Percentiles rank a stretch among this genome's conserved stretches.
Evolutionary conservation across 2,329 filamentous ascomycete genomes (phyloP).

Genomic region (Fusarium clavum): DNA sequence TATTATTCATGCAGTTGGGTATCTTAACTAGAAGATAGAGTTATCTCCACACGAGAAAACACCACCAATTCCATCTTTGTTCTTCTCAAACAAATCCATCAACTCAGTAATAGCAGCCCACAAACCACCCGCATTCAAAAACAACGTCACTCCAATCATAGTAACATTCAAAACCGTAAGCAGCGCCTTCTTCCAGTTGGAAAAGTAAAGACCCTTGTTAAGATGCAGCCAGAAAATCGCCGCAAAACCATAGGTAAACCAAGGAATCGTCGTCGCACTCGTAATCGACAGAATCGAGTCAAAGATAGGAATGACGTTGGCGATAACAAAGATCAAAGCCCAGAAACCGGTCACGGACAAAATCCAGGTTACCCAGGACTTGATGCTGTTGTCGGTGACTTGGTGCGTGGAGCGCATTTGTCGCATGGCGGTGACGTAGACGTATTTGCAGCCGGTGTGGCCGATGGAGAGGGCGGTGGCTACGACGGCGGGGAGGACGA

Average conservation of each 20-base stretch:
- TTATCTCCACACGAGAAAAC: slow-evolving; percentile 43
- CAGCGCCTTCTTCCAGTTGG: slow-evolving; percentile 33
- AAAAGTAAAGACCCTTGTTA: slow-evolving; percentile 36
- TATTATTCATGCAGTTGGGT: no score
- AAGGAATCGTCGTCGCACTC: slow-evolving; percentile 42
- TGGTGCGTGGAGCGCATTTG: slow-evolving; percentile 35
- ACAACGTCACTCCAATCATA: slow-evolving; percentile 37
- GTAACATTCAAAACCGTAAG: slow-evolving; percentile 36
- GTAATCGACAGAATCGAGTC: slow-evolving; percentile 47
- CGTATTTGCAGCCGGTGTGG: slow-evolving; percentile 46
- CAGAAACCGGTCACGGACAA: slow-evolving; percentile 38
- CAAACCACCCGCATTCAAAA: slow-evolving; percentile 44
- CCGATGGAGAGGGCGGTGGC: slow-evolving; percentile 42
- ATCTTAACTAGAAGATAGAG: slow-evolving; percentile 34
- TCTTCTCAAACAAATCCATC: slow-evolving; percentile 32
- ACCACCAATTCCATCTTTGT: slow-evolving; percentile 28
- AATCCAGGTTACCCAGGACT: slow-evolving; percentile 46
- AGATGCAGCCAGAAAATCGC: slow-evolving; percentile 45
- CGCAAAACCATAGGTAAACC: slow-evolving; percentile 45
- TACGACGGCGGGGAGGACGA: slow-evolving; percentile 43
- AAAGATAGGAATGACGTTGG: slow-evolving; percentile 47
- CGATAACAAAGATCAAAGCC: slow-evolving; percentile 44
- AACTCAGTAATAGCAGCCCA: slow-evolving; percentile 43
- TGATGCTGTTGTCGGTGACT: slow-evolving; percentile 38
- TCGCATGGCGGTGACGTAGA: slow-evolving; percentile 35